phyloP scores from a whole-genome alignment of 2,329 filamentous ascomycete genomes.

The Arthrocladium fulminans region DNA sequence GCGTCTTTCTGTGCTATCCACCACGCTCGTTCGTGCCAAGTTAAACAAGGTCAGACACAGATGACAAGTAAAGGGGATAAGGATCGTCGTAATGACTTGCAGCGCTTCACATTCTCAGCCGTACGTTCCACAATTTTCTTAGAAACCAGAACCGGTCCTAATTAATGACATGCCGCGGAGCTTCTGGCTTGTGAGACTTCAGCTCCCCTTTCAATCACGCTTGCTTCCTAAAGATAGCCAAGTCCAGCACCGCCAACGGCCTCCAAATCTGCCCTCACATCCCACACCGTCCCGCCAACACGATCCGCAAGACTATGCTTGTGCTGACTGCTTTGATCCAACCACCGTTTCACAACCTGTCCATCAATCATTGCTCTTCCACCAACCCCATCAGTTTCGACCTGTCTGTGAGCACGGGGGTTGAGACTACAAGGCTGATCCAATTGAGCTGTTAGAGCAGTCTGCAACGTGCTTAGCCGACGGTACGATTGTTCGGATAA shows the following conservation, averaged over 20 bases:
- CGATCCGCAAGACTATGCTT: constrained; percentile 64
- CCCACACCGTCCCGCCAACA: constrained; percentile 57
- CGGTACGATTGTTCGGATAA: constrained; percentile 74
- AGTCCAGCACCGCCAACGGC: constrained; percentile 56
- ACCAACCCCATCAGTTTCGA: constrained; percentile 42
- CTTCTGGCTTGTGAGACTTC: too few species aligned
- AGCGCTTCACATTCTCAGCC: too few species aligned
- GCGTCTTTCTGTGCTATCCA: too few species aligned
- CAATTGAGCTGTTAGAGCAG: constrained; percentile 63
- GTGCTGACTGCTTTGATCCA: constrained; percentile 63
- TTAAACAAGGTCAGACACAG: too few species aligned
- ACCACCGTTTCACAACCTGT: constrained; percentile 62
- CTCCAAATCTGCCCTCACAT: constrained; percentile 62
- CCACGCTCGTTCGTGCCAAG: too few species aligned
- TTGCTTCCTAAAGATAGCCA: constrained; percentile 10
- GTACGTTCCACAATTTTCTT: too few species aligned
- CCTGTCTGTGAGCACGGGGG: constrained; percentile 64
- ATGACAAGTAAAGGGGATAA: too few species aligned
- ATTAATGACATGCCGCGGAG: too few species aligned
- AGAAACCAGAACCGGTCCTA: too few species aligned
- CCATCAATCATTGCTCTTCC: constrained; percentile 68
- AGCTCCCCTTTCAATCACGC: background rate
- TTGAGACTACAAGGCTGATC: constrained; percentile 74
- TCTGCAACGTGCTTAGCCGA: constrained; percentile 70
- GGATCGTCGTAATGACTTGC: too few species aligned